These are phyloP conservation scores for Sporothrix brunneoviolacea DNA, from an alignment of 2,329 filamentous ascomycete genomes.

Conservation along the genomic window DNA sequence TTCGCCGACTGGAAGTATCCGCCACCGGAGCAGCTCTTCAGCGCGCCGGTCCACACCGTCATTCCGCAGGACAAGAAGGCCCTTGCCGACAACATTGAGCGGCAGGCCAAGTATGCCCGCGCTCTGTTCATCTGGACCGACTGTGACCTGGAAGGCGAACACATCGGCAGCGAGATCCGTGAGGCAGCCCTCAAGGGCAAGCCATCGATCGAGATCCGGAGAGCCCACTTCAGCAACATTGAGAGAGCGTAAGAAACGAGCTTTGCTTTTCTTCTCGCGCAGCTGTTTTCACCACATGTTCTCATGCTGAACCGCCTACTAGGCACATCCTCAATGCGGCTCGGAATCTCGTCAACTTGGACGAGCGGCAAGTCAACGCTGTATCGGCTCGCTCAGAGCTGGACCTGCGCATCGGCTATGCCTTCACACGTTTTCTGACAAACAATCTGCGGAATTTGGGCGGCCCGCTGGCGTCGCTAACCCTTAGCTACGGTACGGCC, in stretches of 20 bases:
- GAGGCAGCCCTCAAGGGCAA: conserved; percentile 73
- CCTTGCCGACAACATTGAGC: conserved; percentile 78
- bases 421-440: conserved; percentile 85
- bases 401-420: conserved; percentile 84
- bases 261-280: too few relatives aligned
- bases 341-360: conserved; percentile 66
- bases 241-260: conserved; percentile 81
- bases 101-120: conserved; percentile 64
- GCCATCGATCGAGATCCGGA: conserved; percentile 65
- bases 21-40: conserved; percentile 71
- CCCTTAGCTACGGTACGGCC: conserved; percentile 71
- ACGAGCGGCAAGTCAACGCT: conserved; percentile 80
- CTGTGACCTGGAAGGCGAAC: conserved; percentile 94
- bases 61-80: conserved; percentile 68
- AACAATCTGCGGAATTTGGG: conserved; percentile 68
- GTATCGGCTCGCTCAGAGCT: conserved; percentile 86
- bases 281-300: not conserved
- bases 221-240: conserved; percentile 92
- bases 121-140: conserved; percentile 96
- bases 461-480: conserved; percentile 54
- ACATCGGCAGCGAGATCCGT: conserved; percentile 88
- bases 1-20: conserved; percentile 78
- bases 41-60: conserved; percentile 64
- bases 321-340: conserved; percentile 86
- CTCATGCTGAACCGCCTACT: not conserved